Base-by-base conservation (phyloP, 2,329 filamentous ascomycete species). In the Ploettnerulaceae sp. region DNA sequence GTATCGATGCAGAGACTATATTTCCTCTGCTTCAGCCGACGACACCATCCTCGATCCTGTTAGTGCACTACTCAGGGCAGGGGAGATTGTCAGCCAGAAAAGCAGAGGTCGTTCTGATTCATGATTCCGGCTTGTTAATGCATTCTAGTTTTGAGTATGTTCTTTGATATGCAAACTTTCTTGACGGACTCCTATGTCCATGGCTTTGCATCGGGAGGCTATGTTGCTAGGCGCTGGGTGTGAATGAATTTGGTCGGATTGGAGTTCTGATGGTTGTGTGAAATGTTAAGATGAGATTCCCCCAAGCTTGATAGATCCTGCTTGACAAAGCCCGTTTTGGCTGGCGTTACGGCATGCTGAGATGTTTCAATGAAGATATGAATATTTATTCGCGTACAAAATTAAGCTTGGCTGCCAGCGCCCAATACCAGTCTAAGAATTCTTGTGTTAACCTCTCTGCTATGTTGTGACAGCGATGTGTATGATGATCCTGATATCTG, bases 31-130 rank as follows among this genome's bases (percentile, higher is more conserved):
- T 14, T 46, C 53, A 4, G 39, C 57, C 12, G 63, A 65, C 12
- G 61, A 56, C 2, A 64, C 66, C 3, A 53, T 63, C 3, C 63
- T 81, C 15, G 77, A 82, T 51, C 77, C 78, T 2, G 77, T 82
- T 65, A 78, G 70, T 49, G 78, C 78, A 5, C 64, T 82, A 8
- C 61, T 82, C 1, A 70, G 69, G 50, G 79, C 79, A 7, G 76
- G 77, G 24, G 77, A 81, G 55, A 76, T 82, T 50, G 75, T 81
- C 29, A 73, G 74, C 47, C 70, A 71, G 32, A 62, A 52, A 33
- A 61, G 57, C 37, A 51, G 54, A 46, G 45, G 46, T 39, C 44
- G 44, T 17, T 33, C 38, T 3, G 42, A 36, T 21, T 37, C 44
- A 8, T 53, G 31, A 53, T 9, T 4, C 6, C 14, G 8, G 20